These are phyloP conservation scores for Candida easanensis DNA, from an alignment of 805 yeast species.

Conservation along the genomic window DNA sequence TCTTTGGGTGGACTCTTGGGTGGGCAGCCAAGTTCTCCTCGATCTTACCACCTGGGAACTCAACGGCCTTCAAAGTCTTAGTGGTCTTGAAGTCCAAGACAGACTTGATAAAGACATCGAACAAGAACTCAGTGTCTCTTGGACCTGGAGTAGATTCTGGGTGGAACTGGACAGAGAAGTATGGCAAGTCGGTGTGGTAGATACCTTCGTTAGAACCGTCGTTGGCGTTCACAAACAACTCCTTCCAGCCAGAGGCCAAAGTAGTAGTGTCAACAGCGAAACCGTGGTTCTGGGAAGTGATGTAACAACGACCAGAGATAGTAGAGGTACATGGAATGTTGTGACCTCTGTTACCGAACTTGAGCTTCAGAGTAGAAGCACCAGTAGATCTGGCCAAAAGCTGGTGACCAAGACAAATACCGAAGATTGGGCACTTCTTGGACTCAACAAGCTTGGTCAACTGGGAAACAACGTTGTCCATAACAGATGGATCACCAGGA, in stretches of 20 bases:
- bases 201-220: slow-evolving; percentile 99
- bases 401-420: slow-evolving; percentile 99
- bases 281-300: slow-evolving; percentile 99
- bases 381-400: slow-evolving; percentile 93
- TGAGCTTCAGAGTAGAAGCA: slow-evolving; percentile 86
- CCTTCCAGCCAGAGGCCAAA: slow-evolving; percentile 81
- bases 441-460: slow-evolving; percentile 56
- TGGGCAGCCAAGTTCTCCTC: slow-evolving; percentile 72
- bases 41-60: slow-evolving; percentile 85
- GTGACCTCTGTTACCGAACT: slow-evolving; percentile 99
- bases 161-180: slow-evolving; percentile 97
- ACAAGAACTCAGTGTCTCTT: slow-evolving; percentile 95
- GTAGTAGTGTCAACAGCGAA: slow-evolving; percentile 88
- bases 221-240: slow-evolving; percentile 90
- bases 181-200: slow-evolving; percentile 82
- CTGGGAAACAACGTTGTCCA: slow-evolving; percentile 63
- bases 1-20: slow-evolving; percentile 82
- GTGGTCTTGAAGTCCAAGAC: slow-evolving; percentile 62
- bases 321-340: slow-evolving; percentile 93
- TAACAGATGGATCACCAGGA: slow-evolving; percentile 97
- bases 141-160: slow-evolving; percentile 99
- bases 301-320: slow-evolving; percentile 93
- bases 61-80: slow-evolving; percentile 61
- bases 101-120: slow-evolving; percentile 86
- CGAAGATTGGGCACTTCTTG: slow-evolving; percentile 86